Conservation (phyloP, 345 rosid genomes). For the Crucihimalaya himalaica region DNA sequence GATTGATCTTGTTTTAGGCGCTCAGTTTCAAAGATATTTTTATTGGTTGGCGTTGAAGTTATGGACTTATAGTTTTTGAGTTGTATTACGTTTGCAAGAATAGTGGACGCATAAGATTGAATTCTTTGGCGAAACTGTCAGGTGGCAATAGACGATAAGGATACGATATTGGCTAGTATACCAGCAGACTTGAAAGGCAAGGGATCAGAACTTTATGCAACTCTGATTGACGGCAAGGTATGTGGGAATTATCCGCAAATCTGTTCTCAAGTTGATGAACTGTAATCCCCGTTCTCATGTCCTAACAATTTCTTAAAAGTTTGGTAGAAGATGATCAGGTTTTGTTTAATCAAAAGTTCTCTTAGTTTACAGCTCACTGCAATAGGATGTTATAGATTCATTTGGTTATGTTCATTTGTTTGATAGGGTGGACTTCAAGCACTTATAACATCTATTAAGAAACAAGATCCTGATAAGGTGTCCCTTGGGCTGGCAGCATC, state of each 20-base stretch:
- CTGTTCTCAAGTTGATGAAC: constrained; percentile 4
- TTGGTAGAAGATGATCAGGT: not conserved
- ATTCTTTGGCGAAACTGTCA: constrained; percentile 32
- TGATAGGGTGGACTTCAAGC: constrained; percentile 81
- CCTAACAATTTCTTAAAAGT: not conserved
- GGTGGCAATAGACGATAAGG: constrained; percentile 78
- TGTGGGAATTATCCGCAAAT: not conserved
- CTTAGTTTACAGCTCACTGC: not conserved
- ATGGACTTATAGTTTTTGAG: not conserved
- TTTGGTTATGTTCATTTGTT: constrained; percentile 24
- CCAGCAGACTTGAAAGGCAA: constrained; percentile 72
- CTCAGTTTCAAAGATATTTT: not conserved
- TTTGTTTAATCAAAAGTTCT: not conserved
- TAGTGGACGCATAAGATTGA: not conserved
- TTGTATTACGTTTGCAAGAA: not conserved
- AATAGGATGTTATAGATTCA: not conserved
- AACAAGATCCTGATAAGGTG: constrained; percentile 89
- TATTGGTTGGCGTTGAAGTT: not conserved
- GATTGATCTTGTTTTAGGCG: not conserved
- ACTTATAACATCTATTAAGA: constrained; percentile 69
- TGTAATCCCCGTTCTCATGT: not conserved
- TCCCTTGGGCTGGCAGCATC: constrained; percentile 85
- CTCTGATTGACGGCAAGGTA: constrained; percentile 87
- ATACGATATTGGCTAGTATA: constrained; percentile 68
- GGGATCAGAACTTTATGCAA: constrained; percentile 62